Evolutionary conservation across 257 asterid species (phyloP), one percentile per base, ranked within the genome.

Genomic region (Gynochthodes officinalis): DNA sequence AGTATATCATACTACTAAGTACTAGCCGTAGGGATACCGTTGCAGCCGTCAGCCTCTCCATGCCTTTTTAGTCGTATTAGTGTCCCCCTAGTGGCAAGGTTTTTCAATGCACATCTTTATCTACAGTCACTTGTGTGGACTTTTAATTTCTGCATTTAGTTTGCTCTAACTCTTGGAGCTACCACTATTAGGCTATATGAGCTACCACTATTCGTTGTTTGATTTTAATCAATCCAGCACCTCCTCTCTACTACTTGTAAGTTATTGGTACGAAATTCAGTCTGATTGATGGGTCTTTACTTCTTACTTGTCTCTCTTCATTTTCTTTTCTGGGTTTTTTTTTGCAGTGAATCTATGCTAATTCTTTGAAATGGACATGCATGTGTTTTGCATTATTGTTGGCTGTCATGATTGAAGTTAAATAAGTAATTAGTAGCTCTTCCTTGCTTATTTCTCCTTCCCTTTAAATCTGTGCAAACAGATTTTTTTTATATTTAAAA

Each of bases 311-410:
- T 49, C 40, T 50, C 11, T 18, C 21, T 48, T 32, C 44, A 0
- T 16, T 18, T 4, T 40, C 0, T n/a, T 2, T 40, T 64, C 3
- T 25, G 3, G n/a, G 40, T 42, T 39, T 10, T 64, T 64, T 19
- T 25, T 2, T 1, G 54, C 21, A 18, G 4, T 50, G 32, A 19
- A 37, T 7, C 49, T 9, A 15, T 7, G 18, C 9, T 40, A 16
- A 12, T 59, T 44, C n/a, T 39, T 57, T 63, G 9, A 27, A 12
- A 2, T 64, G 25, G 67, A 54, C 66, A 57, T 65, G 72, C 73
- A 52, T 28, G 49, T 30, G 40, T 42, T 10, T 50, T 39, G 15
- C 28, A 5, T 6, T 14, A 19, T 50, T 64, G 55, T 32, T 64
- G 62, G 1, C 12, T 35, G 21, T 57, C 10, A 21, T 15, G 42